Conservation (phyloP, 1,284 basidiomycete genomes). For the Pseudozyma sp. region DNA sequence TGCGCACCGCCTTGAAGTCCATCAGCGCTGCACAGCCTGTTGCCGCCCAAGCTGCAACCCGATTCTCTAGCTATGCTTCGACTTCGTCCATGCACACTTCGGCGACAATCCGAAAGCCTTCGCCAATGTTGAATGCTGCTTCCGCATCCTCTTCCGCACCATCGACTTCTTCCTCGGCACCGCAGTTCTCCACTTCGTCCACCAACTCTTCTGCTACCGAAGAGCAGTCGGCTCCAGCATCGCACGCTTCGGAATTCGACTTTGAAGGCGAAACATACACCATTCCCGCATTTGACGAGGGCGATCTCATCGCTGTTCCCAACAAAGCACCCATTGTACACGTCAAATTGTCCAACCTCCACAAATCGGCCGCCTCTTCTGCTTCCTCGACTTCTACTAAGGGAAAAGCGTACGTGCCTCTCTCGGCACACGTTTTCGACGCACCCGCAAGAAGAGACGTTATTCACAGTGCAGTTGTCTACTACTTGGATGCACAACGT, state of each 20-base stretch:
- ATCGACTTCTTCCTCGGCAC: conserved; percentile 1
- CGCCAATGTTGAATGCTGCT: conserved; percentile 1
- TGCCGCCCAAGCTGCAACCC: conserved; percentile 21
- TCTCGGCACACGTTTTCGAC: conserved; percentile 85
- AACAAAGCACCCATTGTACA: conserved; percentile 50
- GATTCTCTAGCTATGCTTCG: conserved; percentile 14
- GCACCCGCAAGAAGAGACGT: conserved; percentile 87
- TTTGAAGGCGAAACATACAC: conserved; percentile 36
- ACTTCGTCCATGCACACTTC: conserved; percentile 36
- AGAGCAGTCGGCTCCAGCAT: conserved; percentile 5
- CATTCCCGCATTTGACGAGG: conserved; percentile 36
- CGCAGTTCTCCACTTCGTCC: conserved; percentile 12
- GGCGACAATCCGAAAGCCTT: conserved; percentile 8
- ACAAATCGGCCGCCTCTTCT: conserved; percentile 9
- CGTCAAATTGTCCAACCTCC: conserved; percentile 46
- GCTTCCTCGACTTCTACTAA: not conserved
- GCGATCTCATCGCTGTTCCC: conserved; percentile 43
- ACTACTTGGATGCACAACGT: conserved; percentile 87
- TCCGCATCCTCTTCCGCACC: conserved; percentile 6
- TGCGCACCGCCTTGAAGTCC: conserved; percentile 32
- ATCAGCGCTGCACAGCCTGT: conserved; percentile 25
- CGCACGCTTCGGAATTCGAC: conserved; percentile 39
- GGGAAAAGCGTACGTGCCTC: conserved; percentile 72
- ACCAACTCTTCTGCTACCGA: conserved; percentile 10
- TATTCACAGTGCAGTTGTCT: conserved; percentile 89